phyloP scores from a whole-genome alignment of 2,329 filamentous ascomycete genomes.

The Escovopsis weberi region DNA sequence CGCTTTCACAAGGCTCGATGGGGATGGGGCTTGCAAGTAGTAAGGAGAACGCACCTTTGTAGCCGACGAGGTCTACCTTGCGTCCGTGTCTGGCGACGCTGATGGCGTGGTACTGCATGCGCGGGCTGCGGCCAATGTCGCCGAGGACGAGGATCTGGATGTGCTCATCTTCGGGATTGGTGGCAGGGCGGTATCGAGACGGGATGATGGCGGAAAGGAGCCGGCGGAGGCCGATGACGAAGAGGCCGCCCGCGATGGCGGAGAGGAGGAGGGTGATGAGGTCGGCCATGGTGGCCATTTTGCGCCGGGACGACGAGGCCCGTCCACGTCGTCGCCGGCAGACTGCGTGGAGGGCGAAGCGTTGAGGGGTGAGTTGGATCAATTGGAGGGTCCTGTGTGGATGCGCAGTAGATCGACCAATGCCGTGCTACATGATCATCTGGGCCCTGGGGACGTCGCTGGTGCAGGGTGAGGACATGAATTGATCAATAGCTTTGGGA shows the following conservation, averaged over 20 bases:
- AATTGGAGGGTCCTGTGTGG: not conserved
- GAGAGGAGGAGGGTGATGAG: slow-evolving; percentile 19
- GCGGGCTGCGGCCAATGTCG: slow-evolving; percentile 87
- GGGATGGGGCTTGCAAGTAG: not conserved
- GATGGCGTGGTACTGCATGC: slow-evolving; percentile 96
- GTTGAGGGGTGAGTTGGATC: not conserved
- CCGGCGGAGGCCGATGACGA: slow-evolving; percentile 17
- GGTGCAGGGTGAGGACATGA: too few relatives aligned
- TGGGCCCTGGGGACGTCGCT: too few relatives aligned
- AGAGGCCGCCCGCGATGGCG: slow-evolving; percentile 19
- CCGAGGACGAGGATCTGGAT: slow-evolving; percentile 83
- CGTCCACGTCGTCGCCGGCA: not conserved
- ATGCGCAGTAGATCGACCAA: too few relatives aligned
- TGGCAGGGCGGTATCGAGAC: slow-evolving; percentile 20
- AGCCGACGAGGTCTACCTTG: slow-evolving; percentile 74
- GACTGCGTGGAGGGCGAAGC: not conserved
- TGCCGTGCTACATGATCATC: too few relatives aligned
- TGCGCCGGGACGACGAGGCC: not conserved
- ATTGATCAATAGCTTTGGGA: too few relatives aligned
- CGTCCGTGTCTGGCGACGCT: slow-evolving; percentile 76
- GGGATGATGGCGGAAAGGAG: slow-evolving; percentile 17
- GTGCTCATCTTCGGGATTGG: slow-evolving; percentile 24
- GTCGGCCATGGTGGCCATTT: not conserved
- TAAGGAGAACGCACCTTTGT: slow-evolving; percentile 43
- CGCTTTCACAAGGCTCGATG: not conserved